phyloP scores from a whole-genome alignment of 495 filamentous ascomycete species.

The Pseudomonodictys pantanalensis region DNA sequence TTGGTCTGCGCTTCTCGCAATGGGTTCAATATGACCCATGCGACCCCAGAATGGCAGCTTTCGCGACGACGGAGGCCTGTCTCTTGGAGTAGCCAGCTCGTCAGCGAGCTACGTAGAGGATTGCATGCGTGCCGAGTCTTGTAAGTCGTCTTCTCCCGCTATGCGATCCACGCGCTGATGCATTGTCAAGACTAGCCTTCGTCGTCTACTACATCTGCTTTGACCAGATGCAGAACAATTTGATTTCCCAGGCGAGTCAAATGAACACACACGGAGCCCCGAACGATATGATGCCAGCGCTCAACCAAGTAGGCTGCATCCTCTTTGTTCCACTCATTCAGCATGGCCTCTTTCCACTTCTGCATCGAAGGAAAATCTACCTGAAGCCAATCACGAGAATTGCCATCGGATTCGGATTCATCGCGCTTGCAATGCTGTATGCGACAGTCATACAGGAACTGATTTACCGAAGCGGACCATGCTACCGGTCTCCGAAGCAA shows the following conservation, averaged over 20 bases:
- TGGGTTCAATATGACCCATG: conserved; percentile 37
- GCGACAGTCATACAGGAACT: conserved; percentile 49
- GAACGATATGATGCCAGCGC: conserved; percentile 49
- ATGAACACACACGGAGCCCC: conserved; percentile 52
- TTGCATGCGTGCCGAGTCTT: conserved; percentile 41
- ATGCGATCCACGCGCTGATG: not conserved
- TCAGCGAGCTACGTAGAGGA: conserved; percentile 47
- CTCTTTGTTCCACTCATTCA: conserved; percentile 51
- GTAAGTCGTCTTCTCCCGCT: conserved; percentile 32
- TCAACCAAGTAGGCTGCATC: conserved; percentile 44
- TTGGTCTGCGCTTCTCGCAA: conserved; percentile 22
- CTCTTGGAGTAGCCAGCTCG: conserved; percentile 44
- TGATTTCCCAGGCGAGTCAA: conserved; percentile 55
- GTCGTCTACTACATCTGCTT: conserved; percentile 38
- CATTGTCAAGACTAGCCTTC: conserved; percentile 29
- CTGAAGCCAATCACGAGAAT: conserved; percentile 55
- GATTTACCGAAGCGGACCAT: conserved; percentile 49
- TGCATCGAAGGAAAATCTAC: conserved; percentile 41
- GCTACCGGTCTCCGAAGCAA: conserved; percentile 49
- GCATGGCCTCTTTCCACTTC: conserved; percentile 46
- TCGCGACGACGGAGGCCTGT: conserved; percentile 31
- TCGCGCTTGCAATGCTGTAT: conserved; percentile 49
- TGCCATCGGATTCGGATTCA: conserved; percentile 47
- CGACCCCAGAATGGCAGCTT: conserved; percentile 33
- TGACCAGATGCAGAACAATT: conserved; percentile 47